Conservation (phyloP, 2,329 filamentous ascomycete genomes). For the Fusarium miscanthi region DNA sequence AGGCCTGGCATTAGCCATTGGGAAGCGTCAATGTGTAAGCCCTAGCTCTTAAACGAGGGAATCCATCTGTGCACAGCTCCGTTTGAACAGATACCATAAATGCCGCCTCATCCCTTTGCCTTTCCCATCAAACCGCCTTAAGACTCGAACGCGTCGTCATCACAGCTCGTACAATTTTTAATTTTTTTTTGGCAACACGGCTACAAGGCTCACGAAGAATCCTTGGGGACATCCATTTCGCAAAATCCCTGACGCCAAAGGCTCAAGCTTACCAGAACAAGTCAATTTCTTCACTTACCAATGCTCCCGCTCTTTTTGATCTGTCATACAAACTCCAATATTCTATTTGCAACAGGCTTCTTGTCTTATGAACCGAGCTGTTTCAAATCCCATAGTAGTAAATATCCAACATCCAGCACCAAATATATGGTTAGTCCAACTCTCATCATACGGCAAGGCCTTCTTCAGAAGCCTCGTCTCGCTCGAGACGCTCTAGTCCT, state of each 20-base stretch:
- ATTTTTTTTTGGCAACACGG: not conserved
- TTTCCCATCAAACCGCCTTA: constrained; percentile 6
- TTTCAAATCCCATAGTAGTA: constrained; percentile 8
- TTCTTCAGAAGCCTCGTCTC: constrained; percentile 64
- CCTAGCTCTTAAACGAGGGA: constrained; percentile 12
- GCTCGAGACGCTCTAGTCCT: constrained; percentile 66
- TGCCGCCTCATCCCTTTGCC: constrained; percentile 4
- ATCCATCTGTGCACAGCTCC: constrained; percentile 8
- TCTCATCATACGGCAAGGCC: constrained; percentile 53
- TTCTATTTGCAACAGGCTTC: constrained; percentile 12
- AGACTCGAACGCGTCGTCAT: constrained; percentile 2
- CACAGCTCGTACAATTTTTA: not conserved
- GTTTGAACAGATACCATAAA: constrained; percentile 13
- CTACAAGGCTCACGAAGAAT: constrained; percentile 11
- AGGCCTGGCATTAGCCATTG: constrained; percentile 29
- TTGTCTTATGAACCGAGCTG: constrained; percentile 19
- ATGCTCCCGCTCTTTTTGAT: constrained; percentile 26
- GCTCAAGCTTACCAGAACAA: constrained; percentile 17
- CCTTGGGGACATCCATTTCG: constrained; percentile 7
- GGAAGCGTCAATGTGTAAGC: constrained; percentile 11
- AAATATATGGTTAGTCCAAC: constrained; percentile 20
- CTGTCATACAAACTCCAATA: constrained; percentile 25
- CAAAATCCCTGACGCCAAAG: constrained; percentile 14
- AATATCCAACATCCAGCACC: constrained; percentile 30
- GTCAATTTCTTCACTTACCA: constrained; percentile 12